phyloP scores from a whole-genome alignment of 768 basidiomycete species.

The Brasilioporus rufonigricans region DNA sequence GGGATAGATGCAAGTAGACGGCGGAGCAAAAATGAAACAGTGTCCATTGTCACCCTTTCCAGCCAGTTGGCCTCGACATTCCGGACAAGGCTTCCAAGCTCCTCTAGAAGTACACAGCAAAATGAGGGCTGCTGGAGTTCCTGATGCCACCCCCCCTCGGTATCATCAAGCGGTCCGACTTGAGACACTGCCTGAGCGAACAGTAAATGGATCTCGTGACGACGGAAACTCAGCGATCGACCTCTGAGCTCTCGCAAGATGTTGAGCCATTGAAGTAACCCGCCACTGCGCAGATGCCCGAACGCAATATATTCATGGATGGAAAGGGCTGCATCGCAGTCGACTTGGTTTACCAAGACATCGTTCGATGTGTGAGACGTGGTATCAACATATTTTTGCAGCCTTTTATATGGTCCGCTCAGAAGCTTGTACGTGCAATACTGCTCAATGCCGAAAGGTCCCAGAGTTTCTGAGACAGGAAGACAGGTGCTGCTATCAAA shows the following conservation, averaged over 20 bases:
- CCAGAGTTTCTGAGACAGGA: background rate
- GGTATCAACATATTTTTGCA: constrained; percentile 33
- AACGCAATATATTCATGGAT: constrained; percentile 29
- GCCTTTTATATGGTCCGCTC: constrained; percentile 28
- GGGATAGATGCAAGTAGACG: constrained; percentile 36
- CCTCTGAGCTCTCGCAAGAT: constrained; percentile 41
- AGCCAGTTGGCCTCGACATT: constrained; percentile 44
- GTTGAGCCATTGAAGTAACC: constrained; percentile 49
- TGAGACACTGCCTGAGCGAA: constrained; percentile 44
- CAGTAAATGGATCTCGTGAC: constrained; percentile 39
- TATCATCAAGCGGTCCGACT: constrained; percentile 28
- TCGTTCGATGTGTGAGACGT: background rate
- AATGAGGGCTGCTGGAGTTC: constrained; percentile 11
- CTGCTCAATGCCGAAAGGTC: background rate
- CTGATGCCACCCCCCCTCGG: constrained; percentile 9
- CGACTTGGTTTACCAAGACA: constrained; percentile 38
- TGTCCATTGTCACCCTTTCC: constrained; percentile 32
- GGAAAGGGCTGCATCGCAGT: constrained; percentile 38
- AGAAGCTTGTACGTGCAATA: constrained; percentile 32
- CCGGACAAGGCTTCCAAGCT: constrained; percentile 34
- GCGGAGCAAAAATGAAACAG: constrained; percentile 32
- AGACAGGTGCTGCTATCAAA: constrained; percentile 25
- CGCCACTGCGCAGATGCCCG: constrained; percentile 43
- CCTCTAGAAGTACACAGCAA: constrained; percentile 33
- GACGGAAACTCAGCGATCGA: constrained; percentile 36